phyloP scores from a whole-genome alignment of 768 basidiomycete species.

The Tremella yokohamensis region DNA sequence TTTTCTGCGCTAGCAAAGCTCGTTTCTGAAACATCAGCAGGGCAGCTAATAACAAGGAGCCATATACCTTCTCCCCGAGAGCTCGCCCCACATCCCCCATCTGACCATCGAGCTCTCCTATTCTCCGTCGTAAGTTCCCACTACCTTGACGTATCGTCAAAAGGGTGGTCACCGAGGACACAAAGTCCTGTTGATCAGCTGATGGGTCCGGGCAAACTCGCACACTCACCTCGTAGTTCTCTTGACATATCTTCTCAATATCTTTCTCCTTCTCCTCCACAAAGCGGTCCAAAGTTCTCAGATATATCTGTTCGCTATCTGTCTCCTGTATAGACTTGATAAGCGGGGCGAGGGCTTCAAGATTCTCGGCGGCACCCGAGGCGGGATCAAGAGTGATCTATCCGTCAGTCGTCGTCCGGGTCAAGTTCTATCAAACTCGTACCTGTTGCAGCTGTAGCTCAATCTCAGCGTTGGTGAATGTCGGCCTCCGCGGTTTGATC shows the following conservation, averaged over 20 bases:
- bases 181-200: slow-evolving; percentile 66
- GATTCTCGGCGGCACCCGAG: slow-evolving; percentile 65
- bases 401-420: not conserved
- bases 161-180: slow-evolving; percentile 91
- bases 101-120: slow-evolving; percentile 78
- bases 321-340: slow-evolving; percentile 89
- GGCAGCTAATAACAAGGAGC: not conserved
- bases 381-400: slow-evolving; percentile 41
- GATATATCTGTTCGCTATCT: slow-evolving; percentile 81
- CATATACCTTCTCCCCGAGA: slow-evolving; percentile 70
- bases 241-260: slow-evolving; percentile 91
- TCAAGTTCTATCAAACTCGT: slow-evolving; percentile 1
- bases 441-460: slow-evolving; percentile 50
- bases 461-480: slow-evolving; percentile 45
- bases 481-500: slow-evolving; percentile 38
- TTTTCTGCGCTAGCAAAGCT: slow-evolving; percentile 78
- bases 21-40: slow-evolving; percentile 59
- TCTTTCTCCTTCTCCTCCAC: slow-evolving; percentile 92
- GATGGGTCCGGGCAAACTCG: no score
- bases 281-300: slow-evolving; percentile 78
- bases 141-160: slow-evolving; percentile 96
- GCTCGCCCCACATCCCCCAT: slow-evolving; percentile 83
- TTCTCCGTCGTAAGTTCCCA: slow-evolving; percentile 84
- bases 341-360: slow-evolving; percentile 90
- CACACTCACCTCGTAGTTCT: slow-evolving; percentile 69